phyloP scores from a whole-genome alignment of 1,284 basidiomycete genomes.

The Leucoagaricus sp. region DNA sequence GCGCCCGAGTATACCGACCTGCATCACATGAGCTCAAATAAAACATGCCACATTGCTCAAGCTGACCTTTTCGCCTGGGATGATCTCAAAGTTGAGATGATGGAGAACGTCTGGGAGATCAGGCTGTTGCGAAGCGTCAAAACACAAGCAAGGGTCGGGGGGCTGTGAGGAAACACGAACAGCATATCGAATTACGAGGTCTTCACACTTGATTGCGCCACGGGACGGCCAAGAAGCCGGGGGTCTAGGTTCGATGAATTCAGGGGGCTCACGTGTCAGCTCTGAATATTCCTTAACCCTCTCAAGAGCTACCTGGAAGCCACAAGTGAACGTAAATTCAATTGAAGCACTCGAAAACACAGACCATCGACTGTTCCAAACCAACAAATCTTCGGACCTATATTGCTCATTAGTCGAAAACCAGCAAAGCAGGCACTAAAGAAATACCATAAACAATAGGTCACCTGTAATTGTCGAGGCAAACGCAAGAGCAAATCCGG shows the following conservation, averaged over 20 bases:
- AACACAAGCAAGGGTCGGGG: neutral
- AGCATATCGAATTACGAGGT: slow-evolving; percentile 86
- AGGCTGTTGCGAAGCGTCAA: slow-evolving; percentile 45
- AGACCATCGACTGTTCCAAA: slow-evolving; percentile 89
- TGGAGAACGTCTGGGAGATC: slow-evolving; percentile 88
- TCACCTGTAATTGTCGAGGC: slow-evolving; percentile 76
- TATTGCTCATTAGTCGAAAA: neutral
- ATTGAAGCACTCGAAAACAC: slow-evolving; percentile 18
- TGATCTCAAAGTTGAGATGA: slow-evolving; percentile 75
- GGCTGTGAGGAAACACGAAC: slow-evolving; percentile 46
- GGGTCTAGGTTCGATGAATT: slow-evolving; percentile 87
- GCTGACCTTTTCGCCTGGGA: slow-evolving; percentile 70
- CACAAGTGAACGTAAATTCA: slow-evolving; percentile 1
- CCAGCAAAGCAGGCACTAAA: neutral
- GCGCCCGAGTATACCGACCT: slow-evolving; percentile 86
- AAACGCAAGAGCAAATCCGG: slow-evolving; percentile 86
- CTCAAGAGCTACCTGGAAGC: slow-evolving; percentile 82
- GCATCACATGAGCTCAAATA: neutral
- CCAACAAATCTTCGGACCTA: slow-evolving; percentile 56
- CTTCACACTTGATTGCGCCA: slow-evolving; percentile 78
- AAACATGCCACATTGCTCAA: neutral
- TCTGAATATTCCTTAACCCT: slow-evolving; percentile 91
- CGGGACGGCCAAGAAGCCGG: slow-evolving; percentile 78
- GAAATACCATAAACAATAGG: slow-evolving; percentile 52
- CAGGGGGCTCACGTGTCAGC: slow-evolving; percentile 73